Conservation (phyloP, 2,329 filamentous ascomycete species). For the Boeremia lycopersici region DNA sequence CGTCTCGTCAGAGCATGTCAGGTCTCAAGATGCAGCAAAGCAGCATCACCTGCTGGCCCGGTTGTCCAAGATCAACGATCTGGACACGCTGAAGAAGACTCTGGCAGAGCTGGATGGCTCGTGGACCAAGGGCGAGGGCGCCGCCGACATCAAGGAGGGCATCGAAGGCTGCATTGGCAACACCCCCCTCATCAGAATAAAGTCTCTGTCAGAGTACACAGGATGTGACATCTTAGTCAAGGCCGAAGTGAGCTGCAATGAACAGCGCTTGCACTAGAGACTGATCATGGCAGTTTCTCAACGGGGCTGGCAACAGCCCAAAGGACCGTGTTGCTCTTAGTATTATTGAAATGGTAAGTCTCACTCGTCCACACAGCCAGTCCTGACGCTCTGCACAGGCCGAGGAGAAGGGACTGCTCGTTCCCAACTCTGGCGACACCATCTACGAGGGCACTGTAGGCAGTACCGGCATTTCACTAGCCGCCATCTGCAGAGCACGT, state of each 20-base stretch:
- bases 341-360: conserved; percentile 72
- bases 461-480: conserved; percentile 93
- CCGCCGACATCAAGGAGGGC: conserved; percentile 67
- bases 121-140: conserved; percentile 14
- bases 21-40: conserved; percentile 23
- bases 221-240: conserved; percentile 91
- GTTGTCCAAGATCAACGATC: conserved; percentile 32
- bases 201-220: conserved; percentile 82
- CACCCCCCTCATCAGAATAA: conserved; percentile 86
- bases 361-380: neutral
- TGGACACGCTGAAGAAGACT: conserved; percentile 33
- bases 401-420: conserved; percentile 76
- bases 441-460: conserved; percentile 98
- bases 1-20: conserved; percentile 24
- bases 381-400: conserved; percentile 56
- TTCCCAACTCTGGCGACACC: conserved; percentile 83
- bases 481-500: conserved; percentile 82
- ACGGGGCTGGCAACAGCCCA: conserved; percentile 89
- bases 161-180: conserved; percentile 93
- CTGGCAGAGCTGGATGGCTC: conserved; percentile 26
- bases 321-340: conserved; percentile 93
- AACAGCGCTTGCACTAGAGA: neutral
- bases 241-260: conserved; percentile 67
- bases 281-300: conserved; percentile 68
- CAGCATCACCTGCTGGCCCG: conserved; percentile 27